Base-by-base conservation (phyloP, 176 grass and related monocot species). In the Rhynchospora tenuis region DNA sequence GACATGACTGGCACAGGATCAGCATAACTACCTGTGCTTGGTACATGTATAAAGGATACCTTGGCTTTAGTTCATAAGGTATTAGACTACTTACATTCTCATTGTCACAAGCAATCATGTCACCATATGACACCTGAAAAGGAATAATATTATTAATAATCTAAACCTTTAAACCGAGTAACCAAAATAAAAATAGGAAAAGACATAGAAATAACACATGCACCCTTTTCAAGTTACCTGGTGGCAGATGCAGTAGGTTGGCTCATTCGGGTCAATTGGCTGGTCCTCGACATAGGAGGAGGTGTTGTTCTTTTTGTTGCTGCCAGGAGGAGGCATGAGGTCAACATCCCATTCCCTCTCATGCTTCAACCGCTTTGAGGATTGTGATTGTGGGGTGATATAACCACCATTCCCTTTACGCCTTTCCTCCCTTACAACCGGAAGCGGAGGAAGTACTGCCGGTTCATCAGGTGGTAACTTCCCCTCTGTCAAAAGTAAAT, bases 91-190 rank as follows among this genome's bases (percentile, higher is more conserved):
- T 95, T 95, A 98, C 95, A 85, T 88, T 98, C 22, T 98, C 95
- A 87, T 95, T 98, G 80, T 98, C 95, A 73, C 95, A 98, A 17
- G 95, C 95, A 79, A 98, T 95, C 95, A 95, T 98, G 82, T 98
- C 95, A 64, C 95, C 95, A 89, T 93, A 98, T 42, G 96, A 98
- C 72, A 98, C 71, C 96, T 95, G 89, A 84, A 90, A 81, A 62
- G 3, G 52, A 64, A 83, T n/a, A 83, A 54, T 2, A 74, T 85
- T 51, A 56, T 56, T 10, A 90, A 71, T 57, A 82, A 42, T 0
- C 71, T 71, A 81, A 22, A 85, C 74, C 17, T 2, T 43, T 31
- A 51, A 71, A 88, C 7, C 17, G 79, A 86, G 74, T 7, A 20
- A 83, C 20, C 17, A 15, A 81, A 11, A 77, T 64, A 24, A 66